Conservation (phyloP, 257 asterid genomes). For the Linderniella brevidens region DNA sequence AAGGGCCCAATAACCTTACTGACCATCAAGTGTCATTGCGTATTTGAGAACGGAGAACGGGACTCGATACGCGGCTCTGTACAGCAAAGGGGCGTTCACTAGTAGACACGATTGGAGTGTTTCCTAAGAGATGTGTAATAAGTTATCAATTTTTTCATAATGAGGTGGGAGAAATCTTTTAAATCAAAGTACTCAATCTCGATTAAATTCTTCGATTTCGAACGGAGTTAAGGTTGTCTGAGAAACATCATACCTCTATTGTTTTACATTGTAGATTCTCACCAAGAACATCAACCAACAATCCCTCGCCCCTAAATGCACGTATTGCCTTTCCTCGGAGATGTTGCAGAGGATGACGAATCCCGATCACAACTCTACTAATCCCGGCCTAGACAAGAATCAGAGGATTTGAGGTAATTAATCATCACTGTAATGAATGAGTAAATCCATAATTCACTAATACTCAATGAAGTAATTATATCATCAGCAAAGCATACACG, state of each 20-base stretch:
- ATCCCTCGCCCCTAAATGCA: conserved; percentile 66
- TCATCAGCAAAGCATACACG: too few species aligned
- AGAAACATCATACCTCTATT: conserved; percentile 36
- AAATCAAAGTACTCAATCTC: too few species aligned
- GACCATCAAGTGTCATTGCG: conserved; percentile 99
- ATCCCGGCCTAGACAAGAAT: conserved; percentile 64
- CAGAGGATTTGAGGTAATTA: neutral
- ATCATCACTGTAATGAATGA: too few species aligned
- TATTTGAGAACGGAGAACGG: conserved; percentile 93
- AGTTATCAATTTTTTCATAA: neutral
- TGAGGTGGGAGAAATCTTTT: neutral
- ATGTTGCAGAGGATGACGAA: conserved; percentile 85
- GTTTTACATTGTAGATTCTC: conserved; percentile 63
- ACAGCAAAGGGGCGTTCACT: conserved; percentile 94
- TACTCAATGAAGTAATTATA: too few species aligned
- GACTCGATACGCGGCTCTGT: conserved; percentile 76
- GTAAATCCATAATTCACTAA: too few species aligned
- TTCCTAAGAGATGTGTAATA: conserved; percentile 29
- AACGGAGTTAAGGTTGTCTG: too few species aligned
- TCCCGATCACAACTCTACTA: conserved; percentile 79
- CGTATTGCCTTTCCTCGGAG: conserved; percentile 79
- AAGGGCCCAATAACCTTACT: conserved; percentile 28
- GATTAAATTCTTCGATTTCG: too few species aligned
- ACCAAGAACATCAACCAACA: conserved; percentile 83
- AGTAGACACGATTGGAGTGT: conserved; percentile 67